Evolutionary conservation across 2,329 filamentous ascomycete genomes (phyloP).

Genomic region (Elsinoe perseae): DNA sequence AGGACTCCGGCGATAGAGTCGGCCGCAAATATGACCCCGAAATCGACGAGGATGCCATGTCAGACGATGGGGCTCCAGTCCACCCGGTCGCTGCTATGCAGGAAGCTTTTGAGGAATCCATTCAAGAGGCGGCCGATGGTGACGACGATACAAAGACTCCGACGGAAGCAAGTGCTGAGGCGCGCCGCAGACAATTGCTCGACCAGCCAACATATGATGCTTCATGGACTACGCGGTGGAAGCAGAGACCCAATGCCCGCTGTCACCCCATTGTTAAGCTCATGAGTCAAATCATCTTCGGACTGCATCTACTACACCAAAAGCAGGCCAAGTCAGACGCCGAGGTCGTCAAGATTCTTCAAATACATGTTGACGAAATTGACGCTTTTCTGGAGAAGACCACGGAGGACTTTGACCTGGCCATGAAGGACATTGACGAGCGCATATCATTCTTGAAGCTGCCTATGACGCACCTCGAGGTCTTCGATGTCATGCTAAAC

Average conservation of each 20-base stretch:
- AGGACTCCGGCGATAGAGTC: constrained; percentile 5
- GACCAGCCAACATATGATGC: constrained; percentile 61
- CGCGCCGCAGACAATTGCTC: constrained; percentile 58
- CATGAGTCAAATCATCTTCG: constrained; percentile 86
- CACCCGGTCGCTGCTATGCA: constrained; percentile 74
- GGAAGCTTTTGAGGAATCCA: constrained; percentile 72
- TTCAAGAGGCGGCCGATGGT: constrained; percentile 56
- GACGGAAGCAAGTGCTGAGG: constrained; percentile 49
- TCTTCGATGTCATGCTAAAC: constrained; percentile 82
- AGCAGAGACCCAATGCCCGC: constrained; percentile 63
- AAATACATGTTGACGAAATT: constrained; percentile 87
- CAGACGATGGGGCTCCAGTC: constrained; percentile 35
- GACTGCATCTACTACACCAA: constrained; percentile 78
- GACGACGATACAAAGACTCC: constrained; percentile 31
- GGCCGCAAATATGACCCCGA: constrained; percentile 6
- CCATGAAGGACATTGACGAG: constrained; percentile 68
- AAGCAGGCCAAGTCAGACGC: constrained; percentile 80
- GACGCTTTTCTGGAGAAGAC: constrained; percentile 84
- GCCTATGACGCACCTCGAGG: constrained; percentile 70
- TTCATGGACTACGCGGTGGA: constrained; percentile 67
- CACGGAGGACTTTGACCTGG: constrained; percentile 74
- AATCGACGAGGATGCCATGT: constrained; percentile 18
- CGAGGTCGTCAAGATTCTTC: constrained; percentile 81
- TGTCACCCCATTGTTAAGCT: constrained; percentile 87
- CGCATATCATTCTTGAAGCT: constrained; percentile 73